Evolutionary conservation across 2,329 filamentous ascomycete genomes (phyloP).

Genomic region (Xylariaceae sp.): DNA sequence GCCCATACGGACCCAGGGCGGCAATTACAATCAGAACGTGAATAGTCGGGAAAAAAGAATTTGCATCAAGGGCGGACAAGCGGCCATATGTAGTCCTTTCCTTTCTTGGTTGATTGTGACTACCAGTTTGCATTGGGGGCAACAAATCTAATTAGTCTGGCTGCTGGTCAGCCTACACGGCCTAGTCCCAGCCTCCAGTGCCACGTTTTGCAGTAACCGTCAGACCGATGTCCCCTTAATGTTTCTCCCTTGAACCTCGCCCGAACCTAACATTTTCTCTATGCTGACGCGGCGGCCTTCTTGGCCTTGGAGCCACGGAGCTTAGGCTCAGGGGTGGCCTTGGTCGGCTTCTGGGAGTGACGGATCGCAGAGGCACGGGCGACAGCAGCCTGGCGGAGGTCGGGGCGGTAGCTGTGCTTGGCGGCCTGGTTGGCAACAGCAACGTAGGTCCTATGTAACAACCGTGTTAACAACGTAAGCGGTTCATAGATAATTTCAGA

Average conservation of each 20-base stretch:
- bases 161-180: constrained; percentile 19
- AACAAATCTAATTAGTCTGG: constrained; percentile 20
- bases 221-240: constrained; percentile 12
- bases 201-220: constrained; percentile 18
- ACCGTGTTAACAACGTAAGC: constrained; percentile 6
- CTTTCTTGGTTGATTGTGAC: constrained; percentile 23
- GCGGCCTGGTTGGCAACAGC: constrained; percentile 75
- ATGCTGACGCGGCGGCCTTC: constrained; percentile 55
- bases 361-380: constrained; percentile 82
- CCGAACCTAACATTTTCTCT: constrained; percentile 27
- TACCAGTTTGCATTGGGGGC: constrained; percentile 18
- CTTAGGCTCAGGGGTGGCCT: constrained; percentile 69
- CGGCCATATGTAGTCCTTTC: constrained; percentile 12
- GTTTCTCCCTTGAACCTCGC: constrained; percentile 9
- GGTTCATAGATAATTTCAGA: background rate
- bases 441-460: constrained; percentile 69
- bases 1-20: background rate
- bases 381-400: constrained; percentile 73
- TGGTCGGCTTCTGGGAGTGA: constrained; percentile 70
- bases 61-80: background rate
- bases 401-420: constrained; percentile 78
- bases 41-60: background rate
- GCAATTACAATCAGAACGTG: background rate
- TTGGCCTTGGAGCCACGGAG: constrained; percentile 72
- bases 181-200: constrained; percentile 6